Conservation (phyloP, 148 eudicot genomes). For the Chenopodium album region DNA sequence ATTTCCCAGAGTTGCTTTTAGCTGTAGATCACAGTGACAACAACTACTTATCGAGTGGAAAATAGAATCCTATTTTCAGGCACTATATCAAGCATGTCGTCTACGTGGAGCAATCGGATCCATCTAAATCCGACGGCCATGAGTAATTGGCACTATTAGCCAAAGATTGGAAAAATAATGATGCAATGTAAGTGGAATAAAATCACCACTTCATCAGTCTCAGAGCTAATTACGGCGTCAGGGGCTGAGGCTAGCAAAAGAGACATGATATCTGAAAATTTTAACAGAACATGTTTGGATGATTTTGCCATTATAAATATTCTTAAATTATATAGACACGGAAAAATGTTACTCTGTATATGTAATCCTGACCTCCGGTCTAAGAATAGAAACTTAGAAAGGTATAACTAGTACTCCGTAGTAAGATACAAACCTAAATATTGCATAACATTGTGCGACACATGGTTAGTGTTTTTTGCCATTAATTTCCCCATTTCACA, state of each 20-base stretch:
- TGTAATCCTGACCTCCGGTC: no score
- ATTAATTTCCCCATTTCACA: no score
- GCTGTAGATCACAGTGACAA: neutral
- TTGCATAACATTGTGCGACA: no score
- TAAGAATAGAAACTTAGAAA: no score
- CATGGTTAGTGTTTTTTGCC: no score
- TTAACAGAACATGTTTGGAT: neutral
- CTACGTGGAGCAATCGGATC: neutral
- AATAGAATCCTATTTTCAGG: neutral
- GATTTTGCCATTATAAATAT: neutral
- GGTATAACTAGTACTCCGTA: no score
- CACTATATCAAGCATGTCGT: neutral
- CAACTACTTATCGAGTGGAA: neutral
- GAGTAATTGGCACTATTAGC: neutral
- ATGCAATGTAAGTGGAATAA: neutral
- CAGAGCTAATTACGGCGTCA: slow-evolving; percentile 15
- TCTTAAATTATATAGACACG: no score
- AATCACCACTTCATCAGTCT: neutral
- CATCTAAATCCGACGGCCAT: neutral
- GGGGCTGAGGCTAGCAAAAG: neutral
- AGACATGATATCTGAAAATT: neutral
- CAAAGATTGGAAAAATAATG: neutral
- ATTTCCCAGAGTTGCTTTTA: no score
- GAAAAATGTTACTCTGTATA: no score
- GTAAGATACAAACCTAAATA: no score